Conservation (phyloP, 2,329 filamentous ascomycete species). For the Fusarium sp. region DNA sequence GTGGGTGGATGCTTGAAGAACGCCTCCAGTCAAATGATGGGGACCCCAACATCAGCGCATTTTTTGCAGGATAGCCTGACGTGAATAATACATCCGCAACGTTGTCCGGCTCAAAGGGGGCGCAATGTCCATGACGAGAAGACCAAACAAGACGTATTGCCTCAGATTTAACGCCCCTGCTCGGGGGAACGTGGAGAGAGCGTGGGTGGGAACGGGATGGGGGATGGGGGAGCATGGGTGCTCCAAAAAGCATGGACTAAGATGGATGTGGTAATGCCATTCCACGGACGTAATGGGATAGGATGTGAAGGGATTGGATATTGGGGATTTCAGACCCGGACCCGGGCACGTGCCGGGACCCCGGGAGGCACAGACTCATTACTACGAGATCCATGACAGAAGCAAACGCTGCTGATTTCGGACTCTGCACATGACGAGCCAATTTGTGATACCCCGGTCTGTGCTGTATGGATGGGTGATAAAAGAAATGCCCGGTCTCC, state of each 20-base stretch:
- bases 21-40: constrained; percentile 20
- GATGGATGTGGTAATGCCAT: constrained; percentile 7
- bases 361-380: constrained; percentile 33
- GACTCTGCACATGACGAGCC: constrained; percentile 16
- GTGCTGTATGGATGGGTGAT: no score
- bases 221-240: constrained; percentile 39
- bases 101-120: constrained; percentile 5
- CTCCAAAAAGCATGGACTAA: constrained; percentile 23
- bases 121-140: constrained; percentile 39
- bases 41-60: constrained; percentile 47
- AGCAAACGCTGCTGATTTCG: constrained; percentile 8
- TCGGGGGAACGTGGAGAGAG: constrained; percentile 33
- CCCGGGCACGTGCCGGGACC: constrained; percentile 35
- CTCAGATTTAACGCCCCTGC: constrained; percentile 33
- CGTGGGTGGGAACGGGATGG: constrained; percentile 29
- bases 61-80: constrained; percentile 47
- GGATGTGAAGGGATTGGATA: constrained; percentile 26
- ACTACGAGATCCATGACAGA: no score
- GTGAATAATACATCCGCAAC: constrained; percentile 5
- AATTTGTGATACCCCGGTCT: no score
- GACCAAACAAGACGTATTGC: constrained; percentile 30
- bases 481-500: constrained; percentile 11
- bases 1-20: constrained; percentile 14
- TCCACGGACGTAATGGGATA: no score
- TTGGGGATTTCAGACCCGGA: constrained; percentile 36